Evolutionary conservation across 331 rosid species (phyloP), one percentile per base, ranked within the genome.

Genomic region (Pyrus hybrid): DNA sequence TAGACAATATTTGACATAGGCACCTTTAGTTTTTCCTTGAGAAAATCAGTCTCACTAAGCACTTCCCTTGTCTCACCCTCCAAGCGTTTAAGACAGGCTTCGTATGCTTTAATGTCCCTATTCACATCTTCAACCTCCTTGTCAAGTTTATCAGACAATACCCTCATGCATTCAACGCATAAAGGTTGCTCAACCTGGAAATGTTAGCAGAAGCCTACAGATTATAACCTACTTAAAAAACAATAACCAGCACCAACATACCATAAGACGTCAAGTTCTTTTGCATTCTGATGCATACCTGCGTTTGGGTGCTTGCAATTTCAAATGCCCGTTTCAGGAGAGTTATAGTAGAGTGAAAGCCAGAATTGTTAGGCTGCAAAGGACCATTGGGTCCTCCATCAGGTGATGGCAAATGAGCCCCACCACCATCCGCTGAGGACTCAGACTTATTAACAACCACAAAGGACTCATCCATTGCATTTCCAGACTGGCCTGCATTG

Each of bases 91-190:
- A 95, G 93, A 74, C 99, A 95, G 67, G 93, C 95, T 76, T 89
- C 96, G 13, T 95, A 95, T 29, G 97, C 92, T 81, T 84, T 91
- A 61, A 89, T 90, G 84, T 95, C 99, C 82, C 89, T 87, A 81
- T 87, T 88, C 43, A 90, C 97, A 76, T 95, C 99, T 85, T 92
- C 97, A 73, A 89, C 91, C 87, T 92, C 97, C 84, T 92, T 92
- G 82, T 95, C 96, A 76, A 95, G 97, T 84, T 95, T 90, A 75
- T 92, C 97, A 20, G 95, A 92, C 81, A 95, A 85, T 66, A 92
- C 77, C 80, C 97, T 86, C 99, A 92, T 95, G 88, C 99, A 95
- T 70, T 92, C 99, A 62, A 95, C 93, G 83, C 99, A 95, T 70
- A 95, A 78, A 76, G 99, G 99, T 80, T 92, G 99, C 72, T 95